Evolutionary conservation across 768 basidiomycete genomes (phyloP).

Genomic region (Kondoa subrosea): DNA sequence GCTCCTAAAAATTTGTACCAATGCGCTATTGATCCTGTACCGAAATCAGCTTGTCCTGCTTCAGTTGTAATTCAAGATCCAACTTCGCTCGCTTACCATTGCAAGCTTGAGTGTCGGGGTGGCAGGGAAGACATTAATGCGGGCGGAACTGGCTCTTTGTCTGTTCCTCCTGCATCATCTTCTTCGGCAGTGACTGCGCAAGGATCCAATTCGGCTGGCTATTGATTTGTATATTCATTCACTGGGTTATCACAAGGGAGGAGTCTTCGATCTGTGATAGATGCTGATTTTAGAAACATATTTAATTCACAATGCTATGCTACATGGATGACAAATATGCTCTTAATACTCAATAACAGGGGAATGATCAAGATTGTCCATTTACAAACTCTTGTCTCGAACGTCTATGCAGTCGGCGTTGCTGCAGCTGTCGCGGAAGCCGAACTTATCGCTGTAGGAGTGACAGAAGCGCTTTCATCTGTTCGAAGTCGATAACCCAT

Average conservation of each 20-base stretch:
- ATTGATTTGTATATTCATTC: no score
- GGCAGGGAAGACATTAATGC: conserved; percentile 13
- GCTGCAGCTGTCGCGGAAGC: not conserved
- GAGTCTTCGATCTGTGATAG: no score
- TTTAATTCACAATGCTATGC: no score
- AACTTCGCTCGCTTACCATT: conserved; percentile 4
- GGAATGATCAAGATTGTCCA: no score
- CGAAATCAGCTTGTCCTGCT: conserved; percentile 9
- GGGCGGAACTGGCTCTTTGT: not conserved
- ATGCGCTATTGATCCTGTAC: conserved; percentile 11
- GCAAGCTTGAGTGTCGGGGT: conserved; percentile 11
- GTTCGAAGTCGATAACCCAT: not conserved
- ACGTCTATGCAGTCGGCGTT: not conserved
- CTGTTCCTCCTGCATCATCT: not conserved
- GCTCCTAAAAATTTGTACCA: conserved; percentile 7
- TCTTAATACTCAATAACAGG: no score
- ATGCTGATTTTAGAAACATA: no score
- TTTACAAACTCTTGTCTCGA: no score
- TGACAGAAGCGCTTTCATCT: not conserved
- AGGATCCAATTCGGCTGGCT: no score
- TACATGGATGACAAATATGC: no score
- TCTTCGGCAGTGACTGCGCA: no score
- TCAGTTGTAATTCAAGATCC: conserved; percentile 1
- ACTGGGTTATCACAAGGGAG: no score
- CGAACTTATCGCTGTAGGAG: not conserved